Base-by-base conservation (phyloP, 2,329 filamentous ascomycete genomes). In the Raffaelea ambrosiae region DNA sequence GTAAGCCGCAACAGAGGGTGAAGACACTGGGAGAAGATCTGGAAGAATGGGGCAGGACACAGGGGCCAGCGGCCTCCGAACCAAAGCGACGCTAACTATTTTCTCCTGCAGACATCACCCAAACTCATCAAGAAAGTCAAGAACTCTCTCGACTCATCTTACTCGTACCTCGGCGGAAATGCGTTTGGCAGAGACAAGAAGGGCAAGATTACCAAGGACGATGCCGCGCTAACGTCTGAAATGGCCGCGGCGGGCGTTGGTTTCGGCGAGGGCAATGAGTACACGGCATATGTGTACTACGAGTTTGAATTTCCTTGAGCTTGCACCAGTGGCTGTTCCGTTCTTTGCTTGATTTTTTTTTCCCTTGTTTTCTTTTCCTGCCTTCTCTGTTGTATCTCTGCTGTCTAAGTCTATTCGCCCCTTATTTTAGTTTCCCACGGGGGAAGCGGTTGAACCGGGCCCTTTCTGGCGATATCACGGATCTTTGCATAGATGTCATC, bases 251-350 rank as follows among this genome's bases (percentile, higher is more conserved):
- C 83, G 4, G 85, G 81, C 22, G 64, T 84, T 44, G 75, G 73
- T 21, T 77, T 79, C 39, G 81, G 79, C 18, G 86, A 89, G 50
- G 83, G 83, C 47, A 74, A 79, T 57, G 89, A 96, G 64, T 98
- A 97, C 71, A 93, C 88, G 51, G 85, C 93, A 38, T 98, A 94
- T 67, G 93, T 97, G 62, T 96, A 90, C 72, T 98, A 97, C 68
- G 88, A 95, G 63, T 86, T 97, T 63, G 87, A 93, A 62, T 81
- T 97, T 49, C 73, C 74, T 29, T 72, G 40, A 51, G 43, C 19
- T 18, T 38, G n/a, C 20, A 9, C 36, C 19, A 23, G 29, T 47
- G 22, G 14, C 31, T 29, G 14, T 11, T 41, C 13, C 11, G 31
- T 33, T 43, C 13, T 18, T 26, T 42, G n/a, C 22, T 26, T 20